These are phyloP conservation scores for Diaporthe citriasiana DNA, from an alignment of 2,329 filamentous ascomycete species.

Conservation along the genomic window DNA sequence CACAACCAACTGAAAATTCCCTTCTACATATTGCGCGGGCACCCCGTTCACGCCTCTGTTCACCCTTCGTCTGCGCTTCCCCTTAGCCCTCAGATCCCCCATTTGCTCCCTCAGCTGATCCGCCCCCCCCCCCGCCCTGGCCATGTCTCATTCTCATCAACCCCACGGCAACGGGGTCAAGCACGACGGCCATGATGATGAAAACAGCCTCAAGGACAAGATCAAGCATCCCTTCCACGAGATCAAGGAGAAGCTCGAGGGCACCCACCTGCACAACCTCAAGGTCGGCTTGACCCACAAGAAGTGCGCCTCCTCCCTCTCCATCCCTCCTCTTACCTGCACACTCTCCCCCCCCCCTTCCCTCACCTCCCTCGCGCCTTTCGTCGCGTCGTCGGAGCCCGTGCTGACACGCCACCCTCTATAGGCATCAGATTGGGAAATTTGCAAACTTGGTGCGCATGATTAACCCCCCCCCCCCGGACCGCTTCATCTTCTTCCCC, in stretches of 20 bases:
- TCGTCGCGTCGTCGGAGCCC: not conserved
- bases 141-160: slow-evolving; percentile 37
- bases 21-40: slow-evolving; percentile 2
- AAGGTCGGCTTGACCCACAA: slow-evolving; percentile 71
- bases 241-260: slow-evolving; percentile 67
- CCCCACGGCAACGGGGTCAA: slow-evolving; percentile 25
- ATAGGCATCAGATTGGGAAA: slow-evolving; percentile 72
- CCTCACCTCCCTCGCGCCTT: not conserved
- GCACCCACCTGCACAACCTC: slow-evolving; percentile 68
- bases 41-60: not conserved
- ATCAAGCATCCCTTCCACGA: slow-evolving; percentile 63
- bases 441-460: slow-evolving; percentile 70
- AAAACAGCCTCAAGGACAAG: slow-evolving; percentile 57
- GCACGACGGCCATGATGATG: slow-evolving; percentile 31
- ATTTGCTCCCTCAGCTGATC: not conserved
- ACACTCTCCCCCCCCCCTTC: not conserved
- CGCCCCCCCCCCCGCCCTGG: slow-evolving; percentile 3
- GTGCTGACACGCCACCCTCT: slow-evolving; percentile 22
- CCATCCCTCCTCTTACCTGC: not conserved
- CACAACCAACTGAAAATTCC: not conserved
- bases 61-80: not conserved
- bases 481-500: too few relatives aligned
- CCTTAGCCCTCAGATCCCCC: not conserved
- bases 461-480: not conserved
- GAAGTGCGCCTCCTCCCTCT: slow-evolving; percentile 60